phyloP scores from a whole-genome alignment of 2,329 filamentous ascomycete species.

The Alternaria longipes region DNA sequence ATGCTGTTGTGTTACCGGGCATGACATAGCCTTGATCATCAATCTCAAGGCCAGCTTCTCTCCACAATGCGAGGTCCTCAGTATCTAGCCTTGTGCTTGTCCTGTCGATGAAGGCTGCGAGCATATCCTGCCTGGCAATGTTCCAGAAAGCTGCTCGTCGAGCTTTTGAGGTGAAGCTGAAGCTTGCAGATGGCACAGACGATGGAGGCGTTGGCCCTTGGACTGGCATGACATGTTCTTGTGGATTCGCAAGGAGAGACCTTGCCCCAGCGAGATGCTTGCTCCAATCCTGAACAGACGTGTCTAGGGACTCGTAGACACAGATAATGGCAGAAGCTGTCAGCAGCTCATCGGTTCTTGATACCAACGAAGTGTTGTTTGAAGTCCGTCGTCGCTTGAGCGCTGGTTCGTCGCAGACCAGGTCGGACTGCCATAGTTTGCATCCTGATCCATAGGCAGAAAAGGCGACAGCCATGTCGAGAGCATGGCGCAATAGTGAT shows the following conservation, averaged over 20 bases:
- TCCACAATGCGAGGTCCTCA: conserved; percentile 70
- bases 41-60: conserved; percentile 68
- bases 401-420: conserved; percentile 23
- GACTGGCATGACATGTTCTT: conserved; percentile 60
- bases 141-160: conserved; percentile 72
- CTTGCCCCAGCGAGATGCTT: conserved; percentile 72
- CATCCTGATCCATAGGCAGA: conserved; percentile 43
- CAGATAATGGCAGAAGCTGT: conserved; percentile 73
- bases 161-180: conserved; percentile 59
- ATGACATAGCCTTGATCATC: conserved; percentile 62
- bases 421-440: conserved; percentile 25
- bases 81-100: conserved; percentile 68
- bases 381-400: conserved; percentile 55
- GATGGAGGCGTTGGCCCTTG: conserved; percentile 54
- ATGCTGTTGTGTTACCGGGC: conserved; percentile 55
- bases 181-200: conserved; percentile 34
- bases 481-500: conserved; percentile 55
- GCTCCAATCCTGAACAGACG: conserved; percentile 69
- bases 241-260: conserved; percentile 65
- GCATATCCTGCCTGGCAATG: conserved; percentile 71
- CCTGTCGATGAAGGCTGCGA: conserved; percentile 71
- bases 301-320: conserved; percentile 73
- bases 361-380: conserved; percentile 51
- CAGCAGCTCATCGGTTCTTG: conserved; percentile 67
- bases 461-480: conserved; percentile 45